Conservation (phyloP, 108 stramenopile genomes). For the Schizochytrium sp. region DNA sequence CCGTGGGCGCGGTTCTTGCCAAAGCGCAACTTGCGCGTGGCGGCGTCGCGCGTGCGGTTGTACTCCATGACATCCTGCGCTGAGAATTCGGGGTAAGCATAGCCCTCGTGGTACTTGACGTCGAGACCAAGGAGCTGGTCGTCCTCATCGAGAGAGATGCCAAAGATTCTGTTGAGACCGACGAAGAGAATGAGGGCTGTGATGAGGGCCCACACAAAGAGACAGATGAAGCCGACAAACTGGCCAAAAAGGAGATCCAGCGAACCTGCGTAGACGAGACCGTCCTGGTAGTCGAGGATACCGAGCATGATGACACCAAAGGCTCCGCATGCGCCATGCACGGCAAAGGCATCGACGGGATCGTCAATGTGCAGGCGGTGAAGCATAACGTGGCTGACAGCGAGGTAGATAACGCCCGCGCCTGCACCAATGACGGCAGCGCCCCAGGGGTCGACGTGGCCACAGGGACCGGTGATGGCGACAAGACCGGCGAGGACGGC, state of each 20-base stretch:
- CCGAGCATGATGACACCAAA: background rate
- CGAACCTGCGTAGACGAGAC: background rate
- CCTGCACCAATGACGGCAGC: slow-evolving; percentile 67
- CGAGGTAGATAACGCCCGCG: slow-evolving; percentile 63
- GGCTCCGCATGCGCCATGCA: slow-evolving; percentile 1
- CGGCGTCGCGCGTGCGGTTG: slow-evolving; percentile 18
- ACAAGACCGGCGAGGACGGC: slow-evolving; percentile 76
- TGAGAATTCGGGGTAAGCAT: background rate
- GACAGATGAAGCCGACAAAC: background rate
- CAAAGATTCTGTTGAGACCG: background rate
- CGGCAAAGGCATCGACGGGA: background rate
- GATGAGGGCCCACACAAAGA: background rate
- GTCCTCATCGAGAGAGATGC: background rate
- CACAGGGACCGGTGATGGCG: slow-evolving; percentile 75
- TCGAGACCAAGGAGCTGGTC: slow-evolving; percentile 15
- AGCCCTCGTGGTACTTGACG: slow-evolving; percentile 15
- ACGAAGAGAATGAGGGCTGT: background rate
- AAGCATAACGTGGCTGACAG: slow-evolving; percentile 48
- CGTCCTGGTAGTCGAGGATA: background rate
- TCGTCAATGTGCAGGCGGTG: slow-evolving; percentile 10
- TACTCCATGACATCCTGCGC: slow-evolving; percentile 19
- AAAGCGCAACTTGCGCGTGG: background rate
- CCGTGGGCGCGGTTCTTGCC: background rate
- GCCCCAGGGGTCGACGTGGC: slow-evolving; percentile 70
- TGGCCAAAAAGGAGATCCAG: background rate